Evolutionary conservation across 1,284 basidiomycete genomes (phyloP), one percentile per base, ranked within the genome.

Genomic region (Pulveroboletus sp.): DNA sequence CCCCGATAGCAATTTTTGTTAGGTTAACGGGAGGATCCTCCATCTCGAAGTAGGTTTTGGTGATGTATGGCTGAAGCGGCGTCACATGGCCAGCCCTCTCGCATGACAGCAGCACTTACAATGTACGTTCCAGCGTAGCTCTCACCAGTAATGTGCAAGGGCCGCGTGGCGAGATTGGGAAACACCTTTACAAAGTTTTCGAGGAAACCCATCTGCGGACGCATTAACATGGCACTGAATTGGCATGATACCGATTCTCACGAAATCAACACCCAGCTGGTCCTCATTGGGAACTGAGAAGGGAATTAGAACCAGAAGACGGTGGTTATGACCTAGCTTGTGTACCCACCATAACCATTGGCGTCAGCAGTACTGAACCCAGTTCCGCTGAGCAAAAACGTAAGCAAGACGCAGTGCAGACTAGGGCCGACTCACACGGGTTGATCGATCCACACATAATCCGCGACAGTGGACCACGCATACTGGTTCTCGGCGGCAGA

Each of bases 391-490:
- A 36, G 29, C 33, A 47, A 45, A 42, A 5, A 2, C 3, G 42
- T 67, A 5, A 69, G 51, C 31, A 18, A 56, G 20, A 24, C 8
- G 4, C 28, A 7, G 36, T 14, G 28, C 49, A 36, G 11, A 35
- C 11, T 38, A 38, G 44, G 4, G 2, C 8, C 8, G 25, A 73
- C 79, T 25, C 70, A 85, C 83, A 88, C 86, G 50, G 87, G 89
- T 60, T 89, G 86, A 65, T 90, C 89, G 38, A 90, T 74, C 84
- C 84, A 56, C 71, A 90, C 78, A 60, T 82, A 84, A 72, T 91
- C 88, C 2, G 84, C 81, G n/a, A 87, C 65, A 33, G 72, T 78
- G 57, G 81, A 68, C 83, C 86, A 89, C 60, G 81, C 78, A 65
- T 80, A 78, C 5, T 75, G 67, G 60, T 88, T 87, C 17, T 74